A percentile compares a stretch with the other conserved stretches of the same genome.
Evolutionary conservation across 805 yeast genomes (phyloP).

Genomic region (Teunomyces cretensis): DNA sequence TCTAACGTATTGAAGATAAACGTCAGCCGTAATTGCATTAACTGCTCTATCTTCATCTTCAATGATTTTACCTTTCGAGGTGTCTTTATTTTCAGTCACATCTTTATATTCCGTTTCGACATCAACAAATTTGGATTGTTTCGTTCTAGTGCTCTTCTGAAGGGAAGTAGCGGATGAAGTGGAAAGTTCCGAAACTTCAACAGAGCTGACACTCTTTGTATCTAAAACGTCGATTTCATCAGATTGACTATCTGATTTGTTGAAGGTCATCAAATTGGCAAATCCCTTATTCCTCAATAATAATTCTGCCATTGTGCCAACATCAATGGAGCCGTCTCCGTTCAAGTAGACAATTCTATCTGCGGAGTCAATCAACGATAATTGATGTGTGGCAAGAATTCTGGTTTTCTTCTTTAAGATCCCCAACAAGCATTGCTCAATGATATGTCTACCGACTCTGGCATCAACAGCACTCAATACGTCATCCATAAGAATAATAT

Average conservation of each 20-base stretch:
- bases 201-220: slow-evolving; percentile 6
- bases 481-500: slow-evolving; percentile 36
- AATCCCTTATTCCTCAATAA: slow-evolving; percentile 5
- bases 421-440: slow-evolving; percentile 30
- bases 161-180: not conserved
- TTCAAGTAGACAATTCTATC: slow-evolving; percentile 30
- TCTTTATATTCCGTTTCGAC: not conserved
- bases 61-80: slow-evolving; percentile 15
- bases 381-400: slow-evolving; percentile 38
- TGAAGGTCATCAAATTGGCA: slow-evolving; percentile 5
- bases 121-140: not conserved
- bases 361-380: slow-evolving; percentile 33
- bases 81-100: not conserved
- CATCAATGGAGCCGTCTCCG: slow-evolving; percentile 31
- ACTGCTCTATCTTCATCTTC: slow-evolving; percentile 19
- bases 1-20: slow-evolving; percentile 14
- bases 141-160: not conserved
- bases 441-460: slow-evolving; percentile 36
- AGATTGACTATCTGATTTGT: not conserved
- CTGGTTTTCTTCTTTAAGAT: slow-evolving; percentile 27
- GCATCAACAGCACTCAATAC: slow-evolving; percentile 41
- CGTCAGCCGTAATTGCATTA: slow-evolving; percentile 10
- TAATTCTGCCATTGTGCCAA: slow-evolving; percentile 30
- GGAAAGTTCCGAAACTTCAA: not conserved
- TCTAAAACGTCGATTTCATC: not conserved